phyloP scores from a whole-genome alignment of 768 basidiomycete genomes.

The Suillus discolor region DNA sequence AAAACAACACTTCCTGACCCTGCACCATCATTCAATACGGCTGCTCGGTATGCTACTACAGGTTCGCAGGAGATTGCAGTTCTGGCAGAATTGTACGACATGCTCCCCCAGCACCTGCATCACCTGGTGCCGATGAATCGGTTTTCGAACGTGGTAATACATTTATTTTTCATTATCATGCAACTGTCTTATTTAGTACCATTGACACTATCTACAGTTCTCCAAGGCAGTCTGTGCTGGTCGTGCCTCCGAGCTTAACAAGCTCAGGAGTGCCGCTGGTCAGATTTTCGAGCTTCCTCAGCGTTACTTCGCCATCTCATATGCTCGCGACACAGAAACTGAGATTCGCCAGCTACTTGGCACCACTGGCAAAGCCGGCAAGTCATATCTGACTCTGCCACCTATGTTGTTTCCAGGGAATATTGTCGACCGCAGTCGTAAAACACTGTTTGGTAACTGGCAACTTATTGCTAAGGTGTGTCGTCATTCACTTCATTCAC shows the following conservation, averaged over 20 bases:
- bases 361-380: background rate
- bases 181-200: background rate
- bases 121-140: background rate
- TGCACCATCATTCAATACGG: background rate
- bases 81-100: background rate
- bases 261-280: background rate
- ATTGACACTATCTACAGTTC: constrained; percentile 5
- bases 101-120: background rate
- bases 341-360: constrained; percentile 3
- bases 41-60: constrained; percentile 2
- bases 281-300: background rate
- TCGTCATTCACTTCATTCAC: background rate
- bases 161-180: background rate
- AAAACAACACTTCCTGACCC: background rate
- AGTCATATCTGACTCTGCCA: background rate
- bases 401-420: constrained; percentile 8
- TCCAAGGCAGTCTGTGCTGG: background rate
- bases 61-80: background rate
- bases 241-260: background rate
- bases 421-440: background rate
- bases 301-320: background rate
- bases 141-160: background rate
- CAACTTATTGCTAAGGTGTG: constrained; percentile 3
- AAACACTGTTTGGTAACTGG: constrained; percentile 5
- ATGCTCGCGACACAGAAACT: background rate